A percentile compares a stretch with the other conserved stretches of the same genome.
Conservation (phyloP, 2,329 filamentous ascomycete species). For the Fusarium sp. region DNA sequence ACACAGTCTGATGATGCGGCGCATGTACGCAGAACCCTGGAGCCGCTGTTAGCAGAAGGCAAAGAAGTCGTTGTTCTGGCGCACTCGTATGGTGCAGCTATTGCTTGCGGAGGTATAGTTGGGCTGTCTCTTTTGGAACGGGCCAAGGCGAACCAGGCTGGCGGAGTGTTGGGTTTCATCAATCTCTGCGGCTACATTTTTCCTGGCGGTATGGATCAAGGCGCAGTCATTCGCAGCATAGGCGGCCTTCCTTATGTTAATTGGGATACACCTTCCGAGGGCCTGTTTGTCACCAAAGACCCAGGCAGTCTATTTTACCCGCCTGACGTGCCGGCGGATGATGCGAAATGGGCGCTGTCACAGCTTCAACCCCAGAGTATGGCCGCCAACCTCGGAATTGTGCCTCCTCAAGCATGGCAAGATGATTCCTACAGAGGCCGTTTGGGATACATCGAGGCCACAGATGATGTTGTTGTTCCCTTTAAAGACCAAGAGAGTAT, state of each 20-base stretch:
- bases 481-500: background rate
- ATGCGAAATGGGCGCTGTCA: background rate
- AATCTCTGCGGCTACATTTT: background rate
- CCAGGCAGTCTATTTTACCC: background rate
- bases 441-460: background rate
- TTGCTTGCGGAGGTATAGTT: background rate
- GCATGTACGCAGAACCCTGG: background rate
- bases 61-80: conserved; percentile 1
- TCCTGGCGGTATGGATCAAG: conserved; percentile 7
- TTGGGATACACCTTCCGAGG: background rate
- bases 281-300: background rate
- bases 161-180: background rate
- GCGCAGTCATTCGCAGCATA: background rate
- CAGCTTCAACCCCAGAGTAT: background rate
- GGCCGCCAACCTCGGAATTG: background rate
- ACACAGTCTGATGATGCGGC: background rate
- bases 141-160: accelerated
- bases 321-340: background rate
- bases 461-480: background rate
- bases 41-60: background rate
- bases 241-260: conserved; percentile 2
- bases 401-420: conserved; percentile 1
- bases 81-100: conserved; percentile 1
- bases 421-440: background rate
- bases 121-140: background rate